Base-by-base conservation (phyloP, 192 early-diverging fungal species). In the Backusella macrospora region DNA sequence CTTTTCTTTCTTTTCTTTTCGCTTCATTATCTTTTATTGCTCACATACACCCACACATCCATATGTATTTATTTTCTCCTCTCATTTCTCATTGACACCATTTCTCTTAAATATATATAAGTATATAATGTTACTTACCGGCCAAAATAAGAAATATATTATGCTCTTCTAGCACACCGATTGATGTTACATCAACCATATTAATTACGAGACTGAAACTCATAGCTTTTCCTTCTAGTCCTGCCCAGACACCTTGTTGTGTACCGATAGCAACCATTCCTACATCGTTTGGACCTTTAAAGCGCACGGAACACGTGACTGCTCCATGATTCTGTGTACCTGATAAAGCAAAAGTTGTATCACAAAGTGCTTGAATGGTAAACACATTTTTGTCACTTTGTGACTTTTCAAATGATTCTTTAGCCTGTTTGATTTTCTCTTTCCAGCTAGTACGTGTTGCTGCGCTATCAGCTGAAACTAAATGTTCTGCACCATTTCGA, bases 121-220 rank as follows among this genome's bases (percentile, higher is more conserved):
- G 2, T 34, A 34, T 34, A 34, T 34, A 2, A 34, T 16, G 74
- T 63, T 78, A 62, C 73, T 86, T 90, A 92, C 92, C 95, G 16
- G 96, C 87, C 10, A 97, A 81, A 45, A 99, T 82, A 16, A 95
- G 81, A 70, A 99, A 78, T 52, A 95, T 86, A 47, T 90, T 90
- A 75, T 88, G 88, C 14, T 93, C 87, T 74, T 90, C 89, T 47
- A 98, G 73, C 38, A 96, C 91, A 78, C 92, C 96, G 45, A 98
- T 86, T 77, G 98, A 96, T 43, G 78, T 83, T 42, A 90, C 82
- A 68, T 86, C 85, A 68, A 71, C 73, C 70, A 87, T 75, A 64
- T 84, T 81, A 66, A 87, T 79, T 46, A 73, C 78, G 38, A 65
- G 68, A 10, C 48, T 69, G 44, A 69, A 44, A 38, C 48, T 45